Conservation (phyloP, 768 basidiomycete genomes). For the Exidia glandulosa region DNA sequence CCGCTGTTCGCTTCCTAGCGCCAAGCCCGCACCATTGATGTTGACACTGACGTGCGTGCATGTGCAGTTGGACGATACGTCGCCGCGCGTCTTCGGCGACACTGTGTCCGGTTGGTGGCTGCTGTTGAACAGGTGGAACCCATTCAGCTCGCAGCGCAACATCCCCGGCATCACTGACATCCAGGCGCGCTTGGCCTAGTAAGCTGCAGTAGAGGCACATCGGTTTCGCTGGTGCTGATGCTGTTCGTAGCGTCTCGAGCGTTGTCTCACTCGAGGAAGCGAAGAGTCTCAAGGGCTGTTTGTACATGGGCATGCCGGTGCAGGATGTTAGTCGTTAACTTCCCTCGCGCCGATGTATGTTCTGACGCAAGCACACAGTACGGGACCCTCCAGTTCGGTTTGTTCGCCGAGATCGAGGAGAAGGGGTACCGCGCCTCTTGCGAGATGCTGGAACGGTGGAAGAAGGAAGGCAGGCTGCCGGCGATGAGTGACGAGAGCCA, state of each 20-base stretch:
- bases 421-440: slow-evolving; percentile 70
- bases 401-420: slow-evolving; percentile 79
- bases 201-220: slow-evolving; percentile 21
- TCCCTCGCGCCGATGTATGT: neutral
- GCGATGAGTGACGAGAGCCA: slow-evolving; percentile 48
- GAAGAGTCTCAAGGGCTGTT: slow-evolving; percentile 77
- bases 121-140: slow-evolving; percentile 85
- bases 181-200: slow-evolving; percentile 93
- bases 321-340: slow-evolving; percentile 49
- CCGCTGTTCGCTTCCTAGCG: neutral
- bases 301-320: slow-evolving; percentile 93
- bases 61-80: slow-evolving; percentile 79
- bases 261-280: slow-evolving; percentile 92
- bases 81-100: slow-evolving; percentile 89
- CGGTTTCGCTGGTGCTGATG: neutral
- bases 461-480: slow-evolving; percentile 76
- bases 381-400: slow-evolving; percentile 81
- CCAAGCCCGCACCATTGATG: neutral
- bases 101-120: slow-evolving; percentile 96
- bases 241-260: slow-evolving; percentile 70
- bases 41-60: neutral
- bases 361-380: slow-evolving; percentile 39
- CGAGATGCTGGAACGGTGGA: slow-evolving; percentile 63
- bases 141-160: slow-evolving; percentile 64
- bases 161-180: slow-evolving; percentile 89